Conservation (phyloP, 768 basidiomycete species). For the Kwoniella europaea region DNA sequence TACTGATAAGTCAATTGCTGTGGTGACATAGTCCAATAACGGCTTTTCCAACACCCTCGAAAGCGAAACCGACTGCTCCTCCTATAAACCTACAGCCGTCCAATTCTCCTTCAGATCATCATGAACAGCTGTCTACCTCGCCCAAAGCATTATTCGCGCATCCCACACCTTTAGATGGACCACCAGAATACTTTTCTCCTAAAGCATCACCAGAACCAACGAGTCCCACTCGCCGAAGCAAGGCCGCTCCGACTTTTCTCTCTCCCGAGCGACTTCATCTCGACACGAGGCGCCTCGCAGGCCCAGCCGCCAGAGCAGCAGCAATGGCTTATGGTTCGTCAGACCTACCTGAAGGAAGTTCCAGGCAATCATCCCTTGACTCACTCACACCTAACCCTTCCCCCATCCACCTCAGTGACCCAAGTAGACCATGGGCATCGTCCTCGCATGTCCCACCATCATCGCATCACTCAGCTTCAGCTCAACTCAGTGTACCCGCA, state of each 20-base stretch:
- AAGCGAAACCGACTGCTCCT: conserved; percentile 10
- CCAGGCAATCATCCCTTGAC: conserved; percentile 25
- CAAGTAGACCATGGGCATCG: conserved; percentile 17
- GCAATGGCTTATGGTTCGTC: conserved; percentile 8
- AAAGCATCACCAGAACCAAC: conserved; percentile 1
- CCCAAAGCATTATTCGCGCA: conserved; percentile 26
- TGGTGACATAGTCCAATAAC: conserved; percentile 6
- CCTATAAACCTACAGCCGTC: conserved; percentile 6
- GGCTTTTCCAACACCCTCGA: conserved; percentile 9
- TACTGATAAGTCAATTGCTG: background rate
- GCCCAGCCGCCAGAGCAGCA: conserved; percentile 16
- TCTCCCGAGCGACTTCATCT: conserved; percentile 20
- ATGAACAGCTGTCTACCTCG: conserved; percentile 18
- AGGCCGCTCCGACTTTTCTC: conserved; percentile 8
- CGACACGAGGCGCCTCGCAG: conserved; percentile 8
- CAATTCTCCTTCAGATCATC: background rate
- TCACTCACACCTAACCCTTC: conserved; percentile 24
- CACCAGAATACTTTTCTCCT: conserved; percentile 27
- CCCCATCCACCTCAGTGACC: conserved; percentile 13
- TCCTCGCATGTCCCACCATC: conserved; percentile 2
- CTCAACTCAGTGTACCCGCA: conserved; percentile 9
- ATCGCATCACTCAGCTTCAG: background rate
- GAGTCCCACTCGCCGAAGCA: conserved; percentile 8
- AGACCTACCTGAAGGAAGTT: conserved; percentile 7
- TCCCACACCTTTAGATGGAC: conserved; percentile 29